Percentiles rank a stretch among this genome's conserved stretches.
phyloP scores from a whole-genome alignment of 1,284 basidiomycete species.

The Rhodotorula sp. region DNA sequence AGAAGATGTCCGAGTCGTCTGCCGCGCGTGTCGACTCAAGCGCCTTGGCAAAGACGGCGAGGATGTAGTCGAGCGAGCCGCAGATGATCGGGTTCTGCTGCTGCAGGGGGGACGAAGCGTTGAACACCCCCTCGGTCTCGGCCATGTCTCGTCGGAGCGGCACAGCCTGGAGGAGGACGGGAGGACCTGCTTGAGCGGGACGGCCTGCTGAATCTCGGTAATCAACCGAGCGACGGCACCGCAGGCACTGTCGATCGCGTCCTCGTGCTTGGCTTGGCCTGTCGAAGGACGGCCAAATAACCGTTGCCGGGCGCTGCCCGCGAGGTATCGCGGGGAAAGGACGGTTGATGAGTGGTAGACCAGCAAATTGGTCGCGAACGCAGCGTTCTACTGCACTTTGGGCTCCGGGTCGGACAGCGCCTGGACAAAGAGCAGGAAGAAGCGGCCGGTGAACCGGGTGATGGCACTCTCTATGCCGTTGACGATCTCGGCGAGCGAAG shows the following conservation, averaged over 20 bases:
- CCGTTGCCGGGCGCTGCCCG: constrained; percentile 72
- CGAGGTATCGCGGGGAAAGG: constrained; percentile 76
- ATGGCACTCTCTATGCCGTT: constrained; percentile 78
- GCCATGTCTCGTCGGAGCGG: constrained; percentile 59
- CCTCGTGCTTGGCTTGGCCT: constrained; percentile 61
- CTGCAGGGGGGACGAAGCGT: constrained; percentile 80
- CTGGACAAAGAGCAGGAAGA: constrained; percentile 77
- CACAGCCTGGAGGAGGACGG: constrained; percentile 78
- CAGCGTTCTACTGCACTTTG: constrained; percentile 93
- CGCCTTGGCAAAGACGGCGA: constrained; percentile 79
- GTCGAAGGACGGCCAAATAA: constrained; percentile 64
- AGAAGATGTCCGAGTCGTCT: constrained; percentile 17
- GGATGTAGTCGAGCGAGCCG: constrained; percentile 72
- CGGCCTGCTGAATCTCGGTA: constrained; percentile 70
- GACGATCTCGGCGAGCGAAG: constrained; percentile 93
- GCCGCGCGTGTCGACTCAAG: constrained; percentile 54
- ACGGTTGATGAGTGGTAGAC: constrained; percentile 84
- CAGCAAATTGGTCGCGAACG: constrained; percentile 88
- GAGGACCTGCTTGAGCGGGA: constrained; percentile 81
- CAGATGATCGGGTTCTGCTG: constrained; percentile 66
- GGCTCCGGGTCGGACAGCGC: constrained; percentile 81
- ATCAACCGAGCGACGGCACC: constrained; percentile 90
- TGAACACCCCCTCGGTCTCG: constrained; percentile 56
- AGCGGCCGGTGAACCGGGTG: constrained; percentile 74
- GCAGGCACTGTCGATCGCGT: constrained; percentile 92